phyloP scores from a whole-genome alignment of 305 asterid species.

The Fraxinus albicans region DNA sequence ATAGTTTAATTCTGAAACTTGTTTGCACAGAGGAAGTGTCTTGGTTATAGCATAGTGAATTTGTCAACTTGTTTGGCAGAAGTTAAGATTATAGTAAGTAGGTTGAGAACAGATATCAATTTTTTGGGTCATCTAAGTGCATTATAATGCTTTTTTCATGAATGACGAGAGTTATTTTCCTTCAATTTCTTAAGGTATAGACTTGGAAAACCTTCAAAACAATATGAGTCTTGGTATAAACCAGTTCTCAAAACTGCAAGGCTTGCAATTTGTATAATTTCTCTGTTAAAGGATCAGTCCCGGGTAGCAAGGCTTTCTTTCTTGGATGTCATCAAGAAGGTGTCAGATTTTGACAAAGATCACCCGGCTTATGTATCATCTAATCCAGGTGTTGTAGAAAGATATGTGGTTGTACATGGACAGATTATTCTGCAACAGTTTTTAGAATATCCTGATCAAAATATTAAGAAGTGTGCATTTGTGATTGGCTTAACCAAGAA shows the following conservation, averaged over 20 bases:
- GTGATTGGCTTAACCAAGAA: constrained; percentile 65
- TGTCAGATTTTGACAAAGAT: constrained; percentile 56
- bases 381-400: constrained; percentile 62
- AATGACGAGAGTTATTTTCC: constrained; percentile 18
- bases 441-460: constrained; percentile 77
- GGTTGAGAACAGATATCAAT: constrained; percentile 2
- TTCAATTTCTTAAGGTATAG: constrained; percentile 69
- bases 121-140: not conserved
- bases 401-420: constrained; percentile 89
- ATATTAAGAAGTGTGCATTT: constrained; percentile 68
- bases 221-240: constrained; percentile 89
- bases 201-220: constrained; percentile 91
- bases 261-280: constrained; percentile 72
- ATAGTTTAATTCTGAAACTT: constrained; percentile 5
- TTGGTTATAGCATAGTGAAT: not conserved
- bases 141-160: constrained; percentile 8
- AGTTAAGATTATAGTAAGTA: constrained; percentile 1
- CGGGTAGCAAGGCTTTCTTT: constrained; percentile 85
- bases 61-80: constrained; percentile 1
- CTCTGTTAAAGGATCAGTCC: constrained; percentile 75
- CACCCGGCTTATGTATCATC: constrained; percentile 79
- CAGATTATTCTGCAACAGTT: constrained; percentile 94
- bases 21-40: constrained; percentile 8
- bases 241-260: constrained; percentile 78
- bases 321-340: constrained; percentile 71